These are phyloP conservation scores for Suhomyces anneliseae DNA, from an alignment of 1,139 yeast species.

Conservation along the genomic window DNA sequence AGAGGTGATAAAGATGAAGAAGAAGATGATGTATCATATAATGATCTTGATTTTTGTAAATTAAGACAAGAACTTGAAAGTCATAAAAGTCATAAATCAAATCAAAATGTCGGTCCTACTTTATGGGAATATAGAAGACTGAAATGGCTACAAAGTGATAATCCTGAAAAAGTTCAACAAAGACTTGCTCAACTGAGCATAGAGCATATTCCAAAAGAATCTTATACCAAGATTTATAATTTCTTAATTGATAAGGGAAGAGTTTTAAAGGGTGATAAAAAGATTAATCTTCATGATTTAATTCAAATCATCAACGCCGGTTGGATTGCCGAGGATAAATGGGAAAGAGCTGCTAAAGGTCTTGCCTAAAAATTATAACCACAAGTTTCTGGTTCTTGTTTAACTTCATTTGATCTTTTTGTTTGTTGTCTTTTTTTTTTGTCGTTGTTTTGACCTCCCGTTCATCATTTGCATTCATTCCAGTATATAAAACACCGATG, in stretches of 20 bases:
- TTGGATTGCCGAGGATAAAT: constrained; percentile 64
- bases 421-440: too few species aligned
- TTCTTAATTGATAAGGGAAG: constrained; percentile 60
- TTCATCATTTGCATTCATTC: too few species aligned
- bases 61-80: constrained; percentile 29
- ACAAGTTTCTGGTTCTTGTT: too few species aligned
- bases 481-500: too few species aligned
- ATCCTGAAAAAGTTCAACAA: constrained; percentile 19
- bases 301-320: constrained; percentile 64
- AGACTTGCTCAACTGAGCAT: constrained; percentile 25
- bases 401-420: too few species aligned
- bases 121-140: constrained; percentile 62
- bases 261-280: constrained; percentile 46
- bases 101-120: constrained; percentile 40
- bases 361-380: constrained; percentile 22
- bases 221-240: constrained; percentile 56
- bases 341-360: constrained; percentile 60
- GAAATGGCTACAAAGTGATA: constrained; percentile 48
- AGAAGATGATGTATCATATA: constrained; percentile 21
- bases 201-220: constrained; percentile 43
- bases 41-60: constrained; percentile 29
- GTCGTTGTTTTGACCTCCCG: too few species aligned
- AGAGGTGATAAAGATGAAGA: constrained; percentile 17
- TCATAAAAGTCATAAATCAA: constrained; percentile 1
- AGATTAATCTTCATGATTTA: constrained; percentile 61